Evolutionary conservation across 106 monocot genomes (phyloP).

Genomic region (Amphibolis antarctica): DNA sequence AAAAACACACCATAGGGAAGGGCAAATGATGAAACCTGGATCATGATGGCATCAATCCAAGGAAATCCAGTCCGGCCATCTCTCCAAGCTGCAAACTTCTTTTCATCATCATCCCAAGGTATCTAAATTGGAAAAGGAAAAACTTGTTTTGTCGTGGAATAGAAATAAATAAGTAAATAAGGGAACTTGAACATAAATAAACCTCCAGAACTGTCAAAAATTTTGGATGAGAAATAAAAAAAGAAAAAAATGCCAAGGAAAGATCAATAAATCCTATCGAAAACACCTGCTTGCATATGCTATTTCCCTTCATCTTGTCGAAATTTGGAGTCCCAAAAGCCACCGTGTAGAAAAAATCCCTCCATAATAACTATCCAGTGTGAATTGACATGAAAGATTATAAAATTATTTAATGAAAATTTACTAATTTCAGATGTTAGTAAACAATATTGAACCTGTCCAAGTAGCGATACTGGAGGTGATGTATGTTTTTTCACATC

Average conservation of each 20-base stretch:
- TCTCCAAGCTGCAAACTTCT: slow-evolving; percentile 64
- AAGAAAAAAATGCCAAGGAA: too few species aligned
- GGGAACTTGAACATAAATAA: background rate
- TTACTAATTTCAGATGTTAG: too few species aligned
- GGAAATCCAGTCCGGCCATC: slow-evolving; percentile 83
- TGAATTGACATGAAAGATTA: background rate
- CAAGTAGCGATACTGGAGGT: slow-evolving; percentile 78
- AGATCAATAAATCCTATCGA: background rate
- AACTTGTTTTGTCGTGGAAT: background rate
- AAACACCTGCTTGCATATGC: slow-evolving; percentile 69
- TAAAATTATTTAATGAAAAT: background rate
- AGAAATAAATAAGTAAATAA: background rate
- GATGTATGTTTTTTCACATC: slow-evolving; percentile 44
- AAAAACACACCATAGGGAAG: background rate
- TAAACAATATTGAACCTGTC: slow-evolving; percentile 47
- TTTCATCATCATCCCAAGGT: slow-evolving; percentile 72
- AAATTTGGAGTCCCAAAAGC: slow-evolving; percentile 83
- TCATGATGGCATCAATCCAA: slow-evolving; percentile 97
- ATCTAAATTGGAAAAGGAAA: slow-evolving; percentile 30
- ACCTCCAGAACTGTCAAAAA: too few species aligned
- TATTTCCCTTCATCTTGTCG: slow-evolving; percentile 83
- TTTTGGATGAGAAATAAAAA: too few species aligned
- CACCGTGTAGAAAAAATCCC: slow-evolving; percentile 85
- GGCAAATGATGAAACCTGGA: slow-evolving; percentile 35
- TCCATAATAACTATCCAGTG: slow-evolving; percentile 62